Evolutionary conservation across 176 grass and related monocot species (phyloP), one percentile per base, ranked within the genome.

Genomic region (Puya raimondii): DNA sequence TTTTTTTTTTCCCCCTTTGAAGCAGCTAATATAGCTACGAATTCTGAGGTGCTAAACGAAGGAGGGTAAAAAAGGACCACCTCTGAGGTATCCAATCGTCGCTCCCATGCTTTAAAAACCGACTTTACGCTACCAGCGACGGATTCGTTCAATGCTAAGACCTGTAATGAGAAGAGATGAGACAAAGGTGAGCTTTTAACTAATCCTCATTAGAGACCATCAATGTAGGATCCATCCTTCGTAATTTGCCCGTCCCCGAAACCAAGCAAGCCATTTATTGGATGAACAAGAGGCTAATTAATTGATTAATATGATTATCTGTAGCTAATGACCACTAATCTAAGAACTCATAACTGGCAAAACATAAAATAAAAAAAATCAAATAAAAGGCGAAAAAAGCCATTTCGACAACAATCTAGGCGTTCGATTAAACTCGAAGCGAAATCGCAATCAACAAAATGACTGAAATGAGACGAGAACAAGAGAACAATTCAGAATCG

Each of bases 71-170:
- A 65, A 9, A 23, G 48, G 13, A 29, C 56, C 29, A 99, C 94
- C 87, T 74, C 94, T 22, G 82, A 91, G 64, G 84, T 93, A 68
- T 93, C 94, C 12, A 99, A 77, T 66, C 94, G 90, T 71, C 85
- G 87, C 15, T 85, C 87, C 94, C 94, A 99, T 18, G 89, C 73
- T 77, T 93, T 92, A 71, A 99, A 99, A 72, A 99, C 80, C 2
- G 84, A 83, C 71, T 93, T 93, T 67, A 86, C 94, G 70, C 94
- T 99, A 72, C 82, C 94, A 23, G 80, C 77, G 64, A 91, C 82
- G 52, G 94, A 87, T 78, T 99, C 94, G 21, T 99, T 99, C 74
- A 99, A 79, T 61, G 89, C 94, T 49, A 78, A 84, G 23, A 88
- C 82, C 94, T 99, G 52, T 51, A 66, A 61, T 9, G 7, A 2